phyloP scores from a whole-genome alignment of 2,329 filamentous ascomycete genomes.

The Penicillium rolfsii region DNA sequence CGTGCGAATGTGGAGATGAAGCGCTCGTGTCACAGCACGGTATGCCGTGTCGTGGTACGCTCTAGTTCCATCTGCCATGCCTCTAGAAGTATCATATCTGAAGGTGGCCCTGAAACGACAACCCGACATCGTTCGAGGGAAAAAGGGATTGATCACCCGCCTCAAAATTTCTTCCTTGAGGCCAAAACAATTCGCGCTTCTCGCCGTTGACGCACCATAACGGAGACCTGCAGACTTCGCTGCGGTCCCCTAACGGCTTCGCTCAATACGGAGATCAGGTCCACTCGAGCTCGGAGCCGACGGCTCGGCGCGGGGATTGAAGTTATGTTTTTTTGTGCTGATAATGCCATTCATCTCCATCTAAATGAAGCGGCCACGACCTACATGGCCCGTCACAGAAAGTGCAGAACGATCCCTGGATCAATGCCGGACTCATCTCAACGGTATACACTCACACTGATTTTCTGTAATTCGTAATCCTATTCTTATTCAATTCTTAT shows the following conservation, averaged over 20 bases:
- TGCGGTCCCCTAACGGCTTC: slow-evolving; percentile 23
- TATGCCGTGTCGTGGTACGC: slow-evolving; percentile 9
- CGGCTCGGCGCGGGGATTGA: slow-evolving; percentile 10
- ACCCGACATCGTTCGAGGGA: neutral
- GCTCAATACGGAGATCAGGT: slow-evolving; percentile 12
- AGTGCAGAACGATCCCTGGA: neutral
- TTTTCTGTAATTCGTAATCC: neutral
- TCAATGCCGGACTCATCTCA: neutral
- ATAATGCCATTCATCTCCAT: neutral
- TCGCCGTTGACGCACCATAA: neutral
- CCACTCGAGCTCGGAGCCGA: slow-evolving; percentile 19
- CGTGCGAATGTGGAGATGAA: slow-evolving; percentile 10
- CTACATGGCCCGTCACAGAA: neutral
- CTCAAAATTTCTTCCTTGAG: neutral
- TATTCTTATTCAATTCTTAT: too few relatives aligned
- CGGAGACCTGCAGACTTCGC: slow-evolving; percentile 16
- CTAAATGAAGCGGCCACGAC: neutral
- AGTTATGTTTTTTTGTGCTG: neutral
- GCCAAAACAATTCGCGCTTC: neutral
- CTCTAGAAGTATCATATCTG: neutral
- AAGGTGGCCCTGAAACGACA: neutral
- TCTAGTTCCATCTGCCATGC: slow-evolving; percentile 7
- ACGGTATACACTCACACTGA: too few relatives aligned
- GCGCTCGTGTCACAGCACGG: neutral
- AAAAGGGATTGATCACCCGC: neutral